These are phyloP conservation scores for Xylaria castorea DNA, from an alignment of 495 filamentous ascomycete genomes.

Conservation along the genomic window DNA sequence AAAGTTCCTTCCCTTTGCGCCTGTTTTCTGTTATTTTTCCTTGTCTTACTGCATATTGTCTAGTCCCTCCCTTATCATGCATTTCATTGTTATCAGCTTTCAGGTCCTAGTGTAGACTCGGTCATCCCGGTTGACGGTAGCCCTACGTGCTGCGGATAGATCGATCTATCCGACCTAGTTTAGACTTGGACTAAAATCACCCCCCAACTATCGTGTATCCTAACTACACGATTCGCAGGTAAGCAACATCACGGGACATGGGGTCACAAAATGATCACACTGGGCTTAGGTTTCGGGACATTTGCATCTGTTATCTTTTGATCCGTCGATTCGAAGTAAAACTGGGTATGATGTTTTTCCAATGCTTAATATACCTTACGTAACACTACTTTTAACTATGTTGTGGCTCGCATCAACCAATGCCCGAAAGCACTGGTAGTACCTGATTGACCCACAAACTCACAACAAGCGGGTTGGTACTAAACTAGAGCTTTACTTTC, in stretches of 20 bases:
- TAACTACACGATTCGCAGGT: background rate
- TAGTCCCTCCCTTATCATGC: background rate
- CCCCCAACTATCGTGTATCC: background rate
- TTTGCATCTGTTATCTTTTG: background rate
- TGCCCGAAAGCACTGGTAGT: background rate
- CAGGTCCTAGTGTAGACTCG: background rate
- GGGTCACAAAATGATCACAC: background rate
- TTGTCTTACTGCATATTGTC: background rate
- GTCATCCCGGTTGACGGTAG: background rate
- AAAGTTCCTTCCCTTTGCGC: background rate
- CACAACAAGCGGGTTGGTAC: background rate
- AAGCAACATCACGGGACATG: constrained; percentile 3
- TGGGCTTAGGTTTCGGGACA: background rate
- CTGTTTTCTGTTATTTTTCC: background rate
- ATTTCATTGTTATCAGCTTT: constrained; percentile 1
- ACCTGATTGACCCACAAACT: background rate
- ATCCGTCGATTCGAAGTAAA: background rate
- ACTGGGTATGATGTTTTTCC: background rate
- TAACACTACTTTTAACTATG: background rate
- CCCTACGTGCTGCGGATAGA: constrained; percentile 5
- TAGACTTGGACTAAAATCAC: background rate
- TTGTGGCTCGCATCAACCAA: background rate
- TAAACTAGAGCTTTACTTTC: background rate
- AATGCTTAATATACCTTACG: background rate
- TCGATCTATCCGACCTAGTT: background rate